phyloP scores from a whole-genome alignment of 768 basidiomycete species.

The Leucocoprinus leucothites region DNA sequence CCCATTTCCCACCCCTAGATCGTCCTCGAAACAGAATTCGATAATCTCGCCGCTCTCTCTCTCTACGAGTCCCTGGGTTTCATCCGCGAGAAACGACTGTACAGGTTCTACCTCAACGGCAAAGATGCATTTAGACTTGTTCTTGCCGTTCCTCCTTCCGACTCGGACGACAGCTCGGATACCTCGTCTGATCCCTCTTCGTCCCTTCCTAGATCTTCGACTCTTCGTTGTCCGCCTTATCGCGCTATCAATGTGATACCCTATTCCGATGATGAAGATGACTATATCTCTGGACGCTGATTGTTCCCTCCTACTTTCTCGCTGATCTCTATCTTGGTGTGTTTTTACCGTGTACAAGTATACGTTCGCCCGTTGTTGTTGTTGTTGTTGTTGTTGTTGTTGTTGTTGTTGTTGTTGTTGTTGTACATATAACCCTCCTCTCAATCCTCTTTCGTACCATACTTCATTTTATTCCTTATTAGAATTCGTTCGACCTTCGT shows the following conservation, averaged over 20 bases:
- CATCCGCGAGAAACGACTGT: constrained; percentile 91
- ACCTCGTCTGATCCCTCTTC: constrained; percentile 20
- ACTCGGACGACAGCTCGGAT: constrained; percentile 33
- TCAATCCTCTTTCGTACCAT: too few relatives aligned
- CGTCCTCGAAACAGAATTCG: constrained; percentile 93
- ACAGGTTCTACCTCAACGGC: constrained; percentile 94
- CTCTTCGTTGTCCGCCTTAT: constrained; percentile 24
- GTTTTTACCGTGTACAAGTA: too few relatives aligned
- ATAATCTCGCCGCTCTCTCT: constrained; percentile 84
- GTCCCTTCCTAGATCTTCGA: constrained; percentile 15
- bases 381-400: too few relatives aligned
- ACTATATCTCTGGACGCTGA: constrained; percentile 33
- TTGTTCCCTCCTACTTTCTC: not conserved
- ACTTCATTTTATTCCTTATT: too few relatives aligned
- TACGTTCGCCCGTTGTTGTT: too few relatives aligned
- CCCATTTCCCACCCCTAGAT: constrained; percentile 46
- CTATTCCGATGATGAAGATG: constrained; percentile 44
- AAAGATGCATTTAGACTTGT: constrained; percentile 92
- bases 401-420: too few relatives aligned
- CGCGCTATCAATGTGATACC: constrained; percentile 43
- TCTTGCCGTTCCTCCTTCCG: constrained; percentile 48
- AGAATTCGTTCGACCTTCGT: too few relatives aligned
- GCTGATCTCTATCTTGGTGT: too few relatives aligned
- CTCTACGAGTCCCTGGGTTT: constrained; percentile 93
- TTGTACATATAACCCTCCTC: too few relatives aligned